These are phyloP conservation scores for Rhododendron kiyosumense DNA, from an alignment of 148 eudicot genomes.

Conservation along the genomic window DNA sequence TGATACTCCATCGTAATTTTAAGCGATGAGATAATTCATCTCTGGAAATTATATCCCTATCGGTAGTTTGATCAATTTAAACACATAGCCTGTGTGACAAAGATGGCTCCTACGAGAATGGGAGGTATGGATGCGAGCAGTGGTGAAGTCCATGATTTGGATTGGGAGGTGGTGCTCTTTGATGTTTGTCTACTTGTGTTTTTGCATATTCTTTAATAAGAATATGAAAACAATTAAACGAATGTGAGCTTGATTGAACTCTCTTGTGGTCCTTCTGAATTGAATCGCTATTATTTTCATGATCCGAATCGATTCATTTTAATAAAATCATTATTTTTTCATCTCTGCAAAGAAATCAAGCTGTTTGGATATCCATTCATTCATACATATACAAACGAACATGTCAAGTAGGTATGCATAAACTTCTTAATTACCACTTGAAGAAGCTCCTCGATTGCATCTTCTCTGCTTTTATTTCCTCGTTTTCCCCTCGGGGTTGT, in stretches of 20 bases:
- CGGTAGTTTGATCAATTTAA: too few species aligned
- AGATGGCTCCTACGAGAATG: not conserved
- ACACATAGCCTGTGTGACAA: not conserved
- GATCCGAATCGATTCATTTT: not conserved
- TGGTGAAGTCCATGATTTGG: not conserved
- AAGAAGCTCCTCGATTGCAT: slow-evolving; percentile 86
- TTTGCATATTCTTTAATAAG: too few species aligned
- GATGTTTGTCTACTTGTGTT: not conserved
- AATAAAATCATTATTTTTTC: too few species aligned
- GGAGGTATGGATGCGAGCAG: not conserved
- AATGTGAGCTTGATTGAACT: not conserved
- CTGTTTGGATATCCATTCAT: not conserved
- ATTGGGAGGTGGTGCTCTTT: not conserved
- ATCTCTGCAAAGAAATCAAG: not conserved
- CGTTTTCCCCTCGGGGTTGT: slow-evolving; percentile 73
- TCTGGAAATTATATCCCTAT: too few species aligned
- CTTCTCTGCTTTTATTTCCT: slow-evolving; percentile 61
- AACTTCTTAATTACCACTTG: slow-evolving; percentile 49
- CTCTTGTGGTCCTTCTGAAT: not conserved
- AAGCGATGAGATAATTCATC: too few species aligned
- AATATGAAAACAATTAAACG: too few species aligned
- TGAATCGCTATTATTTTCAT: too few species aligned
- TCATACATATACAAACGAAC: not conserved
- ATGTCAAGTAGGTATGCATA: not conserved
- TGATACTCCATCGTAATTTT: not conserved